These are phyloP conservation scores for Coniochaeta prunicola DNA, from an alignment of 2,329 filamentous ascomycete genomes.

Conservation along the genomic window DNA sequence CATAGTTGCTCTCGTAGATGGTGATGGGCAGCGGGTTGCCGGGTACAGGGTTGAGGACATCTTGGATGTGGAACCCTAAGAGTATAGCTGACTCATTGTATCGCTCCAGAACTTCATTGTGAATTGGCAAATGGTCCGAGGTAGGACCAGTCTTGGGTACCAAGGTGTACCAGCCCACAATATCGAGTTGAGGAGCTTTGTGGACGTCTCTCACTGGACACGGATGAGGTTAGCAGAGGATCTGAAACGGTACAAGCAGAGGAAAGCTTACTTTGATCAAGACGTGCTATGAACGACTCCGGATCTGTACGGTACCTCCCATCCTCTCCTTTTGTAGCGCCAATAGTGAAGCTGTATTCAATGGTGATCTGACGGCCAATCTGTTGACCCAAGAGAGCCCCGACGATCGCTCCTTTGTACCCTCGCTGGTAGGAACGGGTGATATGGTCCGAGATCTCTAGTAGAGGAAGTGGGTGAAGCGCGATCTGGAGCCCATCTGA, in stretches of 20 bases:
- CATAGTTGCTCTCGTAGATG: constrained; percentile 79
- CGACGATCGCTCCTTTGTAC: constrained; percentile 69
- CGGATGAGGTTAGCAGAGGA: constrained; percentile 4
- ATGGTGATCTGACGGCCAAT: constrained; percentile 85
- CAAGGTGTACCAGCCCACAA: constrained; percentile 90
- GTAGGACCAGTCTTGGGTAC: constrained; percentile 67
- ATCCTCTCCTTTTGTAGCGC: constrained; percentile 40
- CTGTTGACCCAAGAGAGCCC: constrained; percentile 85
- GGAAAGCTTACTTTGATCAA: constrained; percentile 70
- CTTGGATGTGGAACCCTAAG: constrained; percentile 74
- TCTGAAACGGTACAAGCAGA: background rate
- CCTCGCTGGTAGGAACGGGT: constrained; percentile 79
- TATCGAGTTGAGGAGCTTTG: constrained; percentile 71
- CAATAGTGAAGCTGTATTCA: constrained; percentile 87
- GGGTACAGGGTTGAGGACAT: constrained; percentile 44
- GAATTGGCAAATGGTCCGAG: constrained; percentile 61
- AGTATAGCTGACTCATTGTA: constrained; percentile 85
- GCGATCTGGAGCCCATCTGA: constrained; percentile 71
- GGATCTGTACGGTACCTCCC: constrained; percentile 57
- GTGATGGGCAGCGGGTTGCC: constrained; percentile 82
- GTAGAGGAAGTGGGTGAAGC: constrained; percentile 87
- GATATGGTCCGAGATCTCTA: constrained; percentile 95
- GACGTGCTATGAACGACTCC: constrained; percentile 66
- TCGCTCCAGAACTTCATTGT: constrained; percentile 65
- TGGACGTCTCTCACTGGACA: constrained; percentile 76